Percentiles rank a stretch among this genome's conserved stretches.
These are phyloP conservation scores for Entomortierella lignicola DNA, from an alignment of 192 early-diverging fungal genomes.

Conservation along the genomic window DNA sequence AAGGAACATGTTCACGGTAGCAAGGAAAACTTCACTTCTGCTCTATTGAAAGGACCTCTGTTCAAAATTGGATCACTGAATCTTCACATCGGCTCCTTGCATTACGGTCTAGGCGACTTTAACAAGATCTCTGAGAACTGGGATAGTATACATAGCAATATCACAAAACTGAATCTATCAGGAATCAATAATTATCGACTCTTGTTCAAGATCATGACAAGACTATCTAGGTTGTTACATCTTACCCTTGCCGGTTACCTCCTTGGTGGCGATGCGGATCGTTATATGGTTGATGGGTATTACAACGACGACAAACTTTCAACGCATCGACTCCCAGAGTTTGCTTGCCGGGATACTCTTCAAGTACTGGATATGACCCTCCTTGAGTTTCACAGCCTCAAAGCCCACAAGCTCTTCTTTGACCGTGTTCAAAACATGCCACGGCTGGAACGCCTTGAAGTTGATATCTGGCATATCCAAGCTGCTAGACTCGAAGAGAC, in stretches of 20 bases:
- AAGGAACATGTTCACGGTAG: neutral
- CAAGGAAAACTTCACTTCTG: neutral
- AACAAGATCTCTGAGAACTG: neutral
- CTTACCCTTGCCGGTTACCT: conserved; percentile 6
- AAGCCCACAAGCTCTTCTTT: conserved; percentile 2
- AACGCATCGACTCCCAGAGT: neutral
- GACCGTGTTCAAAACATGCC: conserved; percentile 4
- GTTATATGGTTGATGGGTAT: neutral
- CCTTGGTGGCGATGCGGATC: neutral
- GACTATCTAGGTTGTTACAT: conserved; percentile 1
- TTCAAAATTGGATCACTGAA: no score
- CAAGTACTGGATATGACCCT: conserved; percentile 7
- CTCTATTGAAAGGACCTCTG: neutral
- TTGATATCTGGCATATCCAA: neutral
- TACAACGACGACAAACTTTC: neutral
- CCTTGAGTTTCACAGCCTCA: conserved; percentile 2
- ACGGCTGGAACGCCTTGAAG: neutral
- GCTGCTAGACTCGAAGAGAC: conserved; percentile 10
- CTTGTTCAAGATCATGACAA: conserved; percentile 7
- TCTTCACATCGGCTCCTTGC: no score
- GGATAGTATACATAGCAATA: neutral
- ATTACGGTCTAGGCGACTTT: no score
- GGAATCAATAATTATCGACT: neutral
- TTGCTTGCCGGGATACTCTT: neutral
- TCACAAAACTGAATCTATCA: neutral